phyloP scores from a whole-genome alignment of 495 filamentous ascomycete genomes.

The Penicillium canescens region DNA sequence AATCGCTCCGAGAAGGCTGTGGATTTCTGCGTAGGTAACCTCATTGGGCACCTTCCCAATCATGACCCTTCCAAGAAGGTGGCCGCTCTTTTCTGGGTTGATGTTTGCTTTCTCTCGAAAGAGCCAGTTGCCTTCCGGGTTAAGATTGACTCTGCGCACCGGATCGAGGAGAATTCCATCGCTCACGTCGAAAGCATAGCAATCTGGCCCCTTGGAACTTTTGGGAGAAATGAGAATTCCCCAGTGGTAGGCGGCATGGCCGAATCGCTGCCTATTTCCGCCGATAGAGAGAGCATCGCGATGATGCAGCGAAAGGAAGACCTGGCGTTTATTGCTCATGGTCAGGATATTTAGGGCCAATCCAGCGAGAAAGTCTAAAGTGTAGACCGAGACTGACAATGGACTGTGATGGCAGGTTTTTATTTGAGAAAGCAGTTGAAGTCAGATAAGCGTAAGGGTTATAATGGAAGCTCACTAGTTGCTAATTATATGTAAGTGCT shows the following conservation, averaged over 20 bases:
- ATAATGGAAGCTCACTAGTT: too few species aligned
- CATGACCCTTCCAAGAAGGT: slow-evolving; percentile 10
- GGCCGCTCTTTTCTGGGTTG: slow-evolving; percentile 5
- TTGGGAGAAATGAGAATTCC: slow-evolving; percentile 9
- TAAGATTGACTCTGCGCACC: slow-evolving; percentile 1
- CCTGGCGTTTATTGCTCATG: slow-evolving; percentile 6
- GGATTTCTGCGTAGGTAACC: not conserved
- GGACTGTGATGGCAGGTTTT: too few species aligned
- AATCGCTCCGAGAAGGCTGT: not conserved
- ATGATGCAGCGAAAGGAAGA: slow-evolving; percentile 11
- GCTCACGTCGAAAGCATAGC: slow-evolving; percentile 17
- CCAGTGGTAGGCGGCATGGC: slow-evolving; percentile 11
- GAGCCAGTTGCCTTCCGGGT: slow-evolving; percentile 11
- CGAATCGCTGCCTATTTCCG: not conserved
- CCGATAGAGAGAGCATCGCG: slow-evolving; percentile 10
- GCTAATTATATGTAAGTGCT: too few species aligned
- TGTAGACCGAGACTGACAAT: too few species aligned
- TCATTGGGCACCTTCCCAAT: slow-evolving; percentile 18
- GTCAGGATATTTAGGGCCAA: not conserved
- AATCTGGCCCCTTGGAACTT: not conserved
- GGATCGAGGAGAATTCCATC: slow-evolving; percentile 14
- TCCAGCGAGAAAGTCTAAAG: too few species aligned
- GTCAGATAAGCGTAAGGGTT: too few species aligned
- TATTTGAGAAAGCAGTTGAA: too few species aligned
- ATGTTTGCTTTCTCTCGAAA: slow-evolving; percentile 10